Conservation (phyloP, 1,284 basidiomycete genomes). For the Ganoderma sp. region DNA sequence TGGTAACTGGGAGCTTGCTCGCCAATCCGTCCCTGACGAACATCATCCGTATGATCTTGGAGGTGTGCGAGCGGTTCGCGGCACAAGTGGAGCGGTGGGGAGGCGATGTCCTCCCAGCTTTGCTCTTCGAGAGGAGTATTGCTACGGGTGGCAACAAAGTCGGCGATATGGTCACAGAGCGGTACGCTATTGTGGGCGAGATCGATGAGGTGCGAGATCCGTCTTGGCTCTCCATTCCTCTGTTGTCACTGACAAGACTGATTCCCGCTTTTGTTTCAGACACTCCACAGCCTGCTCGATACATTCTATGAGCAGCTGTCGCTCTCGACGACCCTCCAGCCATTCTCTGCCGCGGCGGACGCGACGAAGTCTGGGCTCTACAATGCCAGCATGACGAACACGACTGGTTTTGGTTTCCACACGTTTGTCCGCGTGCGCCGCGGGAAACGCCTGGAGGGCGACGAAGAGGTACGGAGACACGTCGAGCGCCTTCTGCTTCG, state of each 20-base stretch:
- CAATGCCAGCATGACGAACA: slow-evolving; percentile 64
- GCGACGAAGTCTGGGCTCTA: slow-evolving; percentile 69
- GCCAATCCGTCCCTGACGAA: slow-evolving; percentile 68
- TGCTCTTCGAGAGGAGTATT: slow-evolving; percentile 80
- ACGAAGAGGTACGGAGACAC: slow-evolving; percentile 75
- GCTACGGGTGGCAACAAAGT: slow-evolving; percentile 55
- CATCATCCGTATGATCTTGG: slow-evolving; percentile 74
- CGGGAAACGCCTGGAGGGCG: slow-evolving; percentile 53
- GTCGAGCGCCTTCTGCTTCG: slow-evolving; percentile 83
- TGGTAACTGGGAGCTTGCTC: slow-evolving; percentile 82
- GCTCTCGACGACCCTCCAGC: slow-evolving; percentile 71
- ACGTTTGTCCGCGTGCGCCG: slow-evolving; percentile 55
- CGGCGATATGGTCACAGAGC: slow-evolving; percentile 72
- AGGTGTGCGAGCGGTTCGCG: slow-evolving; percentile 83
- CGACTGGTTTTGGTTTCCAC: slow-evolving; percentile 54
- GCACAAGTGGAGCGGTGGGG: slow-evolving; percentile 89
- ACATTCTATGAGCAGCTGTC: slow-evolving; percentile 83
- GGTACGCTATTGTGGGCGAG: slow-evolving; percentile 68
- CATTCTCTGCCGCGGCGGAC: slow-evolving; percentile 60
- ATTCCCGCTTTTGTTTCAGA: slow-evolving; percentile 45
- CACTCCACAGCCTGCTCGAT: slow-evolving; percentile 64
- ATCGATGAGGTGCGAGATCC: slow-evolving; percentile 66
- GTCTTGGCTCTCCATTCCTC: slow-evolving; percentile 18
- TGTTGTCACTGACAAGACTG: background rate
- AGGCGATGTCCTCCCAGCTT: slow-evolving; percentile 86